Percentiles rank a stretch among this genome's conserved stretches.
These are phyloP conservation scores for Micractinium conductrix DNA, from an alignment of 139 green algal genomes.

Conservation along the genomic window DNA sequence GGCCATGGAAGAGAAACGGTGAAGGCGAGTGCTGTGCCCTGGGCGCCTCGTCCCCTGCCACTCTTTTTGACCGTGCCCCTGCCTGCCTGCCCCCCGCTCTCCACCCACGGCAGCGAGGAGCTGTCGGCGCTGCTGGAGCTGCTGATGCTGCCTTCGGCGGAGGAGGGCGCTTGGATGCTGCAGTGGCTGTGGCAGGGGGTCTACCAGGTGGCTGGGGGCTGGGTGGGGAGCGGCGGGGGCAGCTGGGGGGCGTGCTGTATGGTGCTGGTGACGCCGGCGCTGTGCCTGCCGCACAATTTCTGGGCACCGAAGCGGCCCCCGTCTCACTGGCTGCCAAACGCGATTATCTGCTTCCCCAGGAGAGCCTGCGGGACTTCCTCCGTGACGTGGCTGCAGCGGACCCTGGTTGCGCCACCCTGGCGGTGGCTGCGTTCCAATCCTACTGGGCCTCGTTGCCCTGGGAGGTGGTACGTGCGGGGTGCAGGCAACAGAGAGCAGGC, in stretches of 20 bases:
- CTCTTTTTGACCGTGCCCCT: neutral
- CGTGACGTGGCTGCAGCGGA: neutral
- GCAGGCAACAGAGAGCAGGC: too few species aligned
- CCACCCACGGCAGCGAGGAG: constrained; percentile 6
- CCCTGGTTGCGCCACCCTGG: neutral
- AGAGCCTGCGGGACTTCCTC: neutral
- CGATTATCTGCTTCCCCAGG: neutral
- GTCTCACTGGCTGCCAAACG: neutral
- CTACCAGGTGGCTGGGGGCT: constrained; percentile 27
- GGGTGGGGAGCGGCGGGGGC: too few species aligned
- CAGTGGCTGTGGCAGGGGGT: constrained; percentile 37
- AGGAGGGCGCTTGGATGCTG: constrained; percentile 25
- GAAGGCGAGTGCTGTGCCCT: too few species aligned
- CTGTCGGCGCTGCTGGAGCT: constrained; percentile 28
- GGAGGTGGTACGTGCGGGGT: too few species aligned
- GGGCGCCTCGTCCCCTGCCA: too few species aligned
- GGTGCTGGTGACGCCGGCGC: too few species aligned
- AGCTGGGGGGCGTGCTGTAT: too few species aligned
- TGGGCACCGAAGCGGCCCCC: too few species aligned
- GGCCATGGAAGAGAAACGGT: too few species aligned
- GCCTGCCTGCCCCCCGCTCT: neutral
- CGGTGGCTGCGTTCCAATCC: constrained; percentile 2
- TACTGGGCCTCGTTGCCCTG: constrained; percentile 40
- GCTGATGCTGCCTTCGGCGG: constrained; percentile 25
- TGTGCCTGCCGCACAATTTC: too few species aligned